phyloP scores from a whole-genome alignment of 1,284 basidiomycete genomes.

The Ganoderma sinense region DNA sequence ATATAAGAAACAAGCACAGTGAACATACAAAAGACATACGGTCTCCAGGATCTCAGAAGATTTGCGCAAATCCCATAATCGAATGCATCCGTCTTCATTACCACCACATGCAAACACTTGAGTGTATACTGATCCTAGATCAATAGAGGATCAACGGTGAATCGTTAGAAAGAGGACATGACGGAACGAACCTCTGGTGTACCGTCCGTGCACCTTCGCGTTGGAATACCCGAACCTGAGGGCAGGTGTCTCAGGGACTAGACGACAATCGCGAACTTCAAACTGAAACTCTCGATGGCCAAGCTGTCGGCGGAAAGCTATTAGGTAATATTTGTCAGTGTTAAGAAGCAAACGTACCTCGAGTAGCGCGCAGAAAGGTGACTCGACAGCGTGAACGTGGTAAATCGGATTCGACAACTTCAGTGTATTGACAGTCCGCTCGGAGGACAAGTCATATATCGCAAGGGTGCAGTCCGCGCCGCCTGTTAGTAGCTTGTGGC shows the following conservation, averaged over 20 bases:
- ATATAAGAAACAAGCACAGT: not conserved
- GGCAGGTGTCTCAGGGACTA: constrained; percentile 40
- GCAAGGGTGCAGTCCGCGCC: constrained; percentile 55
- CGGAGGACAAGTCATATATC: constrained; percentile 56
- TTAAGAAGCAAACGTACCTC: constrained; percentile 44
- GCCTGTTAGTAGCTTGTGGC: constrained; percentile 54
- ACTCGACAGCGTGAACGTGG: constrained; percentile 49
- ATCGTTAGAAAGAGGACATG: not conserved
- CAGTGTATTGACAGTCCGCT: constrained; percentile 48
- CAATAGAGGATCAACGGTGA: not conserved
- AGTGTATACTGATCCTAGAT: constrained; percentile 40
- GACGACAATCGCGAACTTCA: constrained; percentile 56
- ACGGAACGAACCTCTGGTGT: constrained; percentile 47
- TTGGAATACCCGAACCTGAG: constrained; percentile 54
- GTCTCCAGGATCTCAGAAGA: constrained; percentile 35
- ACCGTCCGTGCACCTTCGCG: constrained; percentile 49
- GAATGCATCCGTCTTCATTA: constrained; percentile 48
- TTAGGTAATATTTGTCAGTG: not conserved
- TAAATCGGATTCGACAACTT: constrained; percentile 53
- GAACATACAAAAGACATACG: constrained; percentile 34
- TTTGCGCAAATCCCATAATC: constrained; percentile 58
- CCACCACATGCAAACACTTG: constrained; percentile 51
- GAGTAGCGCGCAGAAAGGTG: constrained; percentile 49
- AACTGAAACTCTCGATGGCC: constrained; percentile 60
- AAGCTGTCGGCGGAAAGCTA: constrained; percentile 41